Evolutionary conservation across 129 eudicot genomes (phyloP).

Genomic region (Gnaphalium uliginosum): DNA sequence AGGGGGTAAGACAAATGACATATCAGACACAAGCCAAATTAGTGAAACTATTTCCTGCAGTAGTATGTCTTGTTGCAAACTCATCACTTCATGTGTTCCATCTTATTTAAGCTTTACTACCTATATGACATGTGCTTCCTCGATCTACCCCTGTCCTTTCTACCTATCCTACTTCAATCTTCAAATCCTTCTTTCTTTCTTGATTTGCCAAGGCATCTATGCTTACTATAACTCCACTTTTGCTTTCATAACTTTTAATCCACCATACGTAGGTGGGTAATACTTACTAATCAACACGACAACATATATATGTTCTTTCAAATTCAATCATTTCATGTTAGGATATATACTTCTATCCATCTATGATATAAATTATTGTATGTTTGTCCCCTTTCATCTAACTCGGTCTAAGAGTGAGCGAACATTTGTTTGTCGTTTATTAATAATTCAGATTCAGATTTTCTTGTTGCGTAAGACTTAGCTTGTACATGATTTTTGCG

Average conservation of each 20-base stretch:
- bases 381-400: neutral
- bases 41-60: constrained; percentile 42
- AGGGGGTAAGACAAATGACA: constrained; percentile 35
- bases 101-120: constrained; percentile 46
- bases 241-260: constrained; percentile 18
- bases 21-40: constrained; percentile 39
- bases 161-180: constrained; percentile 6
- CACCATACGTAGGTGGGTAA: constrained; percentile 15
- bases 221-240: constrained; percentile 14
- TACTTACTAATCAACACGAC: neutral
- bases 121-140: constrained; percentile 39
- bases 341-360: neutral
- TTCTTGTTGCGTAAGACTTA: no score
- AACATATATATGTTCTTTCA: neutral
- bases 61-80: constrained; percentile 36
- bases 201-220: constrained; percentile 40
- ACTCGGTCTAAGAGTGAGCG: neutral
- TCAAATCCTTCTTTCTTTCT: constrained; percentile 29
- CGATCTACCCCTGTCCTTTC: constrained; percentile 36
- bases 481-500: no score
- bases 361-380: neutral
- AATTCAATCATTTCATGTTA: constrained; percentile 3
- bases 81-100: constrained; percentile 44
- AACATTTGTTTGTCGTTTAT: neutral
- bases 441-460: no score